Evolutionary conservation across 768 basidiomycete species (phyloP), one percentile per base, ranked within the genome.

Genomic region (Hygrocybe punicea): DNA sequence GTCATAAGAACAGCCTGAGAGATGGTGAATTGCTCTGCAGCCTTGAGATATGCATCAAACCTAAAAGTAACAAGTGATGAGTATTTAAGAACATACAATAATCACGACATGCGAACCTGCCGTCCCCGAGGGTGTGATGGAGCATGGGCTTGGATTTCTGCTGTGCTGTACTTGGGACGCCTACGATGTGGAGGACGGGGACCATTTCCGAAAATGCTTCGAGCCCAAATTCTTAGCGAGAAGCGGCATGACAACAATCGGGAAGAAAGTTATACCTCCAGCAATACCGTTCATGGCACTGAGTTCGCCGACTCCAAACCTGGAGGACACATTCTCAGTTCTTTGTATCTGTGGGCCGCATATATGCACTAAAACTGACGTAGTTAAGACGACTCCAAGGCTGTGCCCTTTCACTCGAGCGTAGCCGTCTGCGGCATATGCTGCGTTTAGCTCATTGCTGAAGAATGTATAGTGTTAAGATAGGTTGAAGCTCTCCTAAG

Each of bases 381-480:
- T 97, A 10, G 94, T 96, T 33, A 81, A 71, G 4, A 93, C 71
- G 7, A 84, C 90, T 50, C 89, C 90, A 48, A 92, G 73, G 62
- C 82, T 78, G 47, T 78, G 74, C 50, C 86, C 83, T 62, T 93
- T 95, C 52, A 94, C 85, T 56, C 95, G 82, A 17, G 94, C 91
- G 69, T 96, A 96, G 10, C 94, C 94, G 65, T 95, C 93, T 0
- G 91, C 91, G 14, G 94, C 94, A 70, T 97, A 97, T 0, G 91
- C 80, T 0, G 91, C 89, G 61, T 94, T 91, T 47, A 94, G 77
- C 67, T 93, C 89, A 58, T 92, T 91, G 62, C 89, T 90, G 57
- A 0, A 53, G n/a, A 16, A 19, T 13, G 23, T 33, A 19, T 17
- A 4, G 45, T 56, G n/a, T 56, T 60, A 47, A 21, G 33, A 44